phyloP scores from a whole-genome alignment of 2,329 filamentous ascomycete genomes.

The Xylaria sp. region DNA sequence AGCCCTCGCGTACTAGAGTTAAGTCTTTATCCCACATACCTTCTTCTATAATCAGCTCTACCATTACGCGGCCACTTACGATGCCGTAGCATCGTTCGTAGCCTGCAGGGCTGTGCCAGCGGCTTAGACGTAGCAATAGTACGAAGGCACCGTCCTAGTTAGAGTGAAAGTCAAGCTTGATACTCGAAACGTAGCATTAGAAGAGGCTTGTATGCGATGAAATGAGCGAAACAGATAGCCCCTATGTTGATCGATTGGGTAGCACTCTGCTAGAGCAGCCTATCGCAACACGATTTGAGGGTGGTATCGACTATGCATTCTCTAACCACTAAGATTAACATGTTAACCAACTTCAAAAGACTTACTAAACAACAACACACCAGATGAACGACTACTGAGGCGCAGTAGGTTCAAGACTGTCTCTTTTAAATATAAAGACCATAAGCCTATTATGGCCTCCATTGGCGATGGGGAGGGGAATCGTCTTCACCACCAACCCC shows the following conservation, averaged over 20 bases:
- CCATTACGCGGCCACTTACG: not conserved
- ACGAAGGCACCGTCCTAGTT: not conserved
- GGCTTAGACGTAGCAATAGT: conserved; percentile 2
- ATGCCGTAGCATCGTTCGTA: not conserved
- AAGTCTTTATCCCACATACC: not conserved
- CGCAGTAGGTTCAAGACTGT: not conserved
- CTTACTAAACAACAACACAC: not conserved
- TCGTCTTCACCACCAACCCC: not conserved
- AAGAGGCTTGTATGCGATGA: not conserved
- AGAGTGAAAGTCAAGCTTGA: not conserved
- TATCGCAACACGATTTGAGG: not conserved
- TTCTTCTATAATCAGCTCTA: not conserved
- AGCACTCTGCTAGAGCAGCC: not conserved
- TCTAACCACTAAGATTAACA: not conserved
- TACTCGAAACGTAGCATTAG: not conserved
- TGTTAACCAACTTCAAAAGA: not conserved
- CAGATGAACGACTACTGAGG: not conserved
- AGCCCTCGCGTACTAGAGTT: not conserved
- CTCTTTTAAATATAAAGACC: not conserved
- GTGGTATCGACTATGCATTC: not conserved
- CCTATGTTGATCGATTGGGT: not conserved
- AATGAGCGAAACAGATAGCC: not conserved
- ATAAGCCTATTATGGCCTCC: not conserved
- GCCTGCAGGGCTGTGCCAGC: not conserved
- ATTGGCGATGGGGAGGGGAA: not conserved